Evolutionary conservation across 768 basidiomycete species (phyloP), one percentile per base, ranked within the genome.

Genomic region (Botryobasidium botryosum): DNA sequence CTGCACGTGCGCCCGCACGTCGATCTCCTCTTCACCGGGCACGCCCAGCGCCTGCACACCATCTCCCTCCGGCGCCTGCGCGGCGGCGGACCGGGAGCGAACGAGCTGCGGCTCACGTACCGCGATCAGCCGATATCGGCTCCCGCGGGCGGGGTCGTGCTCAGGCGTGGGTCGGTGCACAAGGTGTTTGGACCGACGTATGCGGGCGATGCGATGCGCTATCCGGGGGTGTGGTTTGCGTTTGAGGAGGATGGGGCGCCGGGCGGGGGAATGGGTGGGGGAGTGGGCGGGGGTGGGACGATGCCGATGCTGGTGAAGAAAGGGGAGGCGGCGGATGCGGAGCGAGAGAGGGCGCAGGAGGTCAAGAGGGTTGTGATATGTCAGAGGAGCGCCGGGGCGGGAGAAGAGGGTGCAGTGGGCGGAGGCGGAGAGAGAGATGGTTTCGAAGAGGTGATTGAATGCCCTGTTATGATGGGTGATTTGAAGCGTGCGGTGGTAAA

Each of bases 131-230:
- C 45, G n/a, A 49, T 20, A 8, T 38, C 29, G 5, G 40, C 31
- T 20, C 36, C 49, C 27, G 29, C 50, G 2, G 50, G 50, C 6
- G 44, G 37, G 35, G 50, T 36, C 59, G 64, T 71, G 2, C 61
- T 88, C 13, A 65, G 73, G 38, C 70, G 77, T 35, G 67, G 79
- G 2, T 69, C 67, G 25, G 78, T 87, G 3, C 77, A 71, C 47
- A 70, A 74, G 32, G 73, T 71, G 13, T 86, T 88, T 59, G 84
- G 84, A 2, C 85, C 84, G 1, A 87, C 84, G 1, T 87, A 86
- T 58, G 73, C 79, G 8, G 71, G 71, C 23, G 79, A 84, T 46
- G 77, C 79, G 51, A 61, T 86, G 51, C 71, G 71, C 35, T 88
- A 86, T 60, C 85, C 84, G 2, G 84, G 84, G 0, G 66, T 87